phyloP scores from a whole-genome alignment of 2,329 filamentous ascomycete genomes.

The Monilinia polystroma region DNA sequence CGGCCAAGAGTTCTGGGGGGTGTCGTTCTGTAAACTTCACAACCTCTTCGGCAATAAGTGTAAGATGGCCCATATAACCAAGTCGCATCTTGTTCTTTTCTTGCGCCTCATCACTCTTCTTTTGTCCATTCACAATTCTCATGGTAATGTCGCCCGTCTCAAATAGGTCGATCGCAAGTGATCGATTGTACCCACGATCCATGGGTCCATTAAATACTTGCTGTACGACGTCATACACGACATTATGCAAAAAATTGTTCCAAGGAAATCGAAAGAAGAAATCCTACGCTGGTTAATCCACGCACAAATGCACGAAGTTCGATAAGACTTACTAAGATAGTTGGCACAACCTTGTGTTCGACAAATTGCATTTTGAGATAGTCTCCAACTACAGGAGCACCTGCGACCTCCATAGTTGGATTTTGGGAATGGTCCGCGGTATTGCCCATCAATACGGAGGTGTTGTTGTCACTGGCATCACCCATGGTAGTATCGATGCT shows the following conservation, averaged over 20 bases:
- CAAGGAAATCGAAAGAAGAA: constrained; percentile 99
- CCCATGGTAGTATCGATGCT: constrained; percentile 40
- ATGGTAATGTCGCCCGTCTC: constrained; percentile 86
- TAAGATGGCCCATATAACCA: constrained; percentile 98
- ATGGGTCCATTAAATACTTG: constrained; percentile 99
- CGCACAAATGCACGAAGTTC: not conserved
- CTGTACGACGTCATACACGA: constrained; percentile 97
- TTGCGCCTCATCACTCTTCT: constrained; percentile 82
- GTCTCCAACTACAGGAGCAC: constrained; percentile 80
- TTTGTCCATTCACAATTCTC: constrained; percentile 88
- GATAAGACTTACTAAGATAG: constrained; percentile 74
- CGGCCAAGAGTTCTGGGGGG: constrained; percentile 81
- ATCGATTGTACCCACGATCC: constrained; percentile 91
- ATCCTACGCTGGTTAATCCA: constrained; percentile 54
- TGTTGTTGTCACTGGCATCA: constrained; percentile 38
- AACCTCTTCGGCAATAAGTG: constrained; percentile 94
- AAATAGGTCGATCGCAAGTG: constrained; percentile 87
- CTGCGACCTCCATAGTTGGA: constrained; percentile 26
- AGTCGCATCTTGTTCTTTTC: constrained; percentile 81
- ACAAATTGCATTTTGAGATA: constrained; percentile 96
- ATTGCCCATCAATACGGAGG: constrained; percentile 36
- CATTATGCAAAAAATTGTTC: constrained; percentile 99
- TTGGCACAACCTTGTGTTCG: constrained; percentile 89
- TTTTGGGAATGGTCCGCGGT: constrained; percentile 33
- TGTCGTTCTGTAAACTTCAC: constrained; percentile 97